Evolutionary conservation across 371 early-diverging fungal genomes (phyloP).

Genomic region (Lichtheimia ornata): DNA sequence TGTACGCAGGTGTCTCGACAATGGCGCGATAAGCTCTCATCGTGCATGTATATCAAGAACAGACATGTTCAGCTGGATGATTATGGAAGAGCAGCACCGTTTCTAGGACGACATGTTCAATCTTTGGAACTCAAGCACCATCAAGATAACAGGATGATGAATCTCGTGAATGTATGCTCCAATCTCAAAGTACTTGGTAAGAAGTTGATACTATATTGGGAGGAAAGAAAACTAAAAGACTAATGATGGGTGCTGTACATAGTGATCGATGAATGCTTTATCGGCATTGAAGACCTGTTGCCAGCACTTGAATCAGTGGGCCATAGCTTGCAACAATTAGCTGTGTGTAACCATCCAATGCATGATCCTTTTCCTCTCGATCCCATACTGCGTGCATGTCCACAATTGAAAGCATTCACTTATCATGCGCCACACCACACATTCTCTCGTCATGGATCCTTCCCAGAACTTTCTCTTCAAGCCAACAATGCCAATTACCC

Average conservation of each 20-base stretch:
- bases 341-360: no score
- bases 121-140: neutral
- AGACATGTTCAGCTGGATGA: neutral
- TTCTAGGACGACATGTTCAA: conserved; percentile 2
- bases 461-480: neutral
- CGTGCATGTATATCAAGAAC: neutral
- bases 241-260: neutral
- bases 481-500: neutral
- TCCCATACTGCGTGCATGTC: neutral
- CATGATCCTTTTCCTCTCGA: neutral
- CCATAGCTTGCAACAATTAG: neutral
- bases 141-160: no score
- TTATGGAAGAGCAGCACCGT: neutral
- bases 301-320: neutral
- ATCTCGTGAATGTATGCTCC: no score
- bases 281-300: neutral
- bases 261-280: neutral
- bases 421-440: conserved; percentile 4
- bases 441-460: neutral
- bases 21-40: conserved; percentile 1
- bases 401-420: conserved; percentile 1
- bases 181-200: neutral
- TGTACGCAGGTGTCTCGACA: conserved; percentile 3
- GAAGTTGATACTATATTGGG: neutral
- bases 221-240: no score